phyloP scores from a whole-genome alignment of 169 alveolate species.

The Cryptosporidium parvum region DNA sequence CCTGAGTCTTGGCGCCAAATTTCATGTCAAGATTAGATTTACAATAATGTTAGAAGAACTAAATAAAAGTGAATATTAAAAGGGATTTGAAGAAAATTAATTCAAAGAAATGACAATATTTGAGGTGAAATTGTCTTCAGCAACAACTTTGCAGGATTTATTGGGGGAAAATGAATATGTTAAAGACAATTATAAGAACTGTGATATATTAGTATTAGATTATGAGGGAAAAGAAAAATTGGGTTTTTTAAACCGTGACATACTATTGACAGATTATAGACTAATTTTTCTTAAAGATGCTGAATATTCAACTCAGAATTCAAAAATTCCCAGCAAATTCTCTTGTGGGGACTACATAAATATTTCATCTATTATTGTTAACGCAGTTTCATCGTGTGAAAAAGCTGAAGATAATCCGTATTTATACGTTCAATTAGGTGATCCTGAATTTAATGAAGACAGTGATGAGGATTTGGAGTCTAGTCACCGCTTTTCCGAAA shows the following conservation, averaged over 20 bases:
- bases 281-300: conserved; percentile 3
- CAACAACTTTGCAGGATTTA: background rate
- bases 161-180: conserved; percentile 25
- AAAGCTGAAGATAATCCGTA: background rate
- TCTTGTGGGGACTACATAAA: background rate
- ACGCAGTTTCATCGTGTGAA: conserved; percentile 35
- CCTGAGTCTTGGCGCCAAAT: background rate
- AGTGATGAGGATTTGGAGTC: conserved; percentile 14
- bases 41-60: background rate
- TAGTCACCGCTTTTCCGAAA: background rate
- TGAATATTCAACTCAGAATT: background rate
- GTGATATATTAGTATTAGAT: conserved; percentile 9
- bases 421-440: conserved; percentile 35
- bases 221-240: background rate
- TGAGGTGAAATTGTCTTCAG: background rate
- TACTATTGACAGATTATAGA: conserved; percentile 38
- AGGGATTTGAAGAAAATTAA: background rate
- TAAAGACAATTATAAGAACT: conserved; percentile 28
- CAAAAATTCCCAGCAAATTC: conserved; percentile 48
- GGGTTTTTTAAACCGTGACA: background rate
- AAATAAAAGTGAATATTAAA: background rate
- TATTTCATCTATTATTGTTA: conserved; percentile 47
- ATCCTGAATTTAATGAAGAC: background rate
- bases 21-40: conserved; percentile 2
- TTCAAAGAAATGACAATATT: background rate